phyloP scores from a whole-genome alignment of 2,329 filamentous ascomycete genomes.

The Fusarium floridanum region DNA sequence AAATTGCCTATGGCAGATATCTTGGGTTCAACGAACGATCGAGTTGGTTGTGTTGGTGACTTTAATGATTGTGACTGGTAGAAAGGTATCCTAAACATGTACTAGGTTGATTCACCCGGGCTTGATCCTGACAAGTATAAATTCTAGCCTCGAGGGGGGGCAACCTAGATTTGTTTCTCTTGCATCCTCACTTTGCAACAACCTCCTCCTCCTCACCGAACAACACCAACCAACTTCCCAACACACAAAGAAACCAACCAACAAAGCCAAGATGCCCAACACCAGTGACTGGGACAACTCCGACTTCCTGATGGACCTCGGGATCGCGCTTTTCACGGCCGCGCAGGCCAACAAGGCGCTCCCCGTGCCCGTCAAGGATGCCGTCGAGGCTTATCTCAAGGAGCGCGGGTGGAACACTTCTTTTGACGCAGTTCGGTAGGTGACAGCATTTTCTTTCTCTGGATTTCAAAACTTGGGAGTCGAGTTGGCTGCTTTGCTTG shows the following conservation, averaged over 20 bases:
- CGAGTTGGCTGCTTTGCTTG: slow-evolving; percentile 3
- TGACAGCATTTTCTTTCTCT: slow-evolving; percentile 6
- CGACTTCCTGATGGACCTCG: slow-evolving; percentile 51
- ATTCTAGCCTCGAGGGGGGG: background rate
- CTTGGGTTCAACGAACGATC: background rate
- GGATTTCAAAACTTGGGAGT: background rate
- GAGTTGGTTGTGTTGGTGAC: background rate
- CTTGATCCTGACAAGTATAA: background rate
- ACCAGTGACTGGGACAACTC: slow-evolving; percentile 50
- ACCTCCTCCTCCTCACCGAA: background rate
- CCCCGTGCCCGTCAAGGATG: slow-evolving; percentile 45
- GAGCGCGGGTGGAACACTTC: slow-evolving; percentile 51
- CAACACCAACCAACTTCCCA: background rate
- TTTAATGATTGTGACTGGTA: background rate
- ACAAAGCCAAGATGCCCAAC: slow-evolving; percentile 36
- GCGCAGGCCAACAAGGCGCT: slow-evolving; percentile 46
- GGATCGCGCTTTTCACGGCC: slow-evolving; percentile 50
- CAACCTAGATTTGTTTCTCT: background rate
- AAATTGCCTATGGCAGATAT: background rate
- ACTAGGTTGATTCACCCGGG: background rate
- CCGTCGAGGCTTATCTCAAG: slow-evolving; percentile 52
- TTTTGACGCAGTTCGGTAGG: slow-evolving; percentile 62
- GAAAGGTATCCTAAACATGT: background rate
- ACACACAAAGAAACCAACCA: background rate
- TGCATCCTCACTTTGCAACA: background rate